These are phyloP conservation scores for Colletotrichum ledebouriae DNA, from an alignment of 2,329 filamentous ascomycete species.

Conservation along the genomic window DNA sequence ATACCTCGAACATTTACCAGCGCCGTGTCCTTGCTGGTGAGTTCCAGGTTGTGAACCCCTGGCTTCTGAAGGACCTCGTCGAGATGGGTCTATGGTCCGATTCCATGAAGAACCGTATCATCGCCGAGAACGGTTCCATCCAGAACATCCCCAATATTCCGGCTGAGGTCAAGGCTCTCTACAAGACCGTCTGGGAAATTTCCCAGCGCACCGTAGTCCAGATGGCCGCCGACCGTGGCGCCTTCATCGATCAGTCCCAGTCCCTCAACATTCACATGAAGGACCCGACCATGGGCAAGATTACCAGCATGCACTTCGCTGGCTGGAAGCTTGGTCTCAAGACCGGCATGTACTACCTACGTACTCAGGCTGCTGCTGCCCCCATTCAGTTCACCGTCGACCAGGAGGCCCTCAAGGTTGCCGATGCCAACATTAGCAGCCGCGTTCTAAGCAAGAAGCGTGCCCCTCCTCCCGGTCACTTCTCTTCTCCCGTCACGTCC, in stretches of 20 bases:
- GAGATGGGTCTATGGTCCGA: constrained; percentile 99
- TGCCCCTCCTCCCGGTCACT: constrained; percentile 68
- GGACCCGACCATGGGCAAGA: constrained; percentile 99
- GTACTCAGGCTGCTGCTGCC: constrained; percentile 95
- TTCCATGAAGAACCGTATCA: constrained; percentile 99
- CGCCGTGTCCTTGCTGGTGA: constrained; percentile 97
- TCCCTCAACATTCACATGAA: constrained; percentile 99
- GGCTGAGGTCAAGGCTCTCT: constrained; percentile 93
- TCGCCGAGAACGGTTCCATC: constrained; percentile 93
- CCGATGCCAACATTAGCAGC: constrained; percentile 82
- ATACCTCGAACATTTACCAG: constrained; percentile 99
- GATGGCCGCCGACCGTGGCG: constrained; percentile 98
- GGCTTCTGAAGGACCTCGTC: constrained; percentile 97
- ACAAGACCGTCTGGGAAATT: constrained; percentile 99
- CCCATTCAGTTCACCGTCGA: constrained; percentile 99
- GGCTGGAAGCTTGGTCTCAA: constrained; percentile 99
- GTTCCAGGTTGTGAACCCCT: constrained; percentile 99
- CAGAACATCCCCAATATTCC: constrained; percentile 98
- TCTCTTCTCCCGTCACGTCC: constrained; percentile 67
- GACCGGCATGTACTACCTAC: constrained; percentile 99
- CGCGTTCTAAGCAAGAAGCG: constrained; percentile 78
- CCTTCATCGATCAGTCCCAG: constrained; percentile 99
- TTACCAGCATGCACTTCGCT: constrained; percentile 99
- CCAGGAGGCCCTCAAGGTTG: constrained; percentile 91
- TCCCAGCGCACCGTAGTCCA: constrained; percentile 95